A percentile compares a stretch with the other conserved stretches of the same genome.
These are phyloP conservation scores for Termitomyces sp. DNA, from an alignment of 768 basidiomycete genomes.

Conservation along the genomic window DNA sequence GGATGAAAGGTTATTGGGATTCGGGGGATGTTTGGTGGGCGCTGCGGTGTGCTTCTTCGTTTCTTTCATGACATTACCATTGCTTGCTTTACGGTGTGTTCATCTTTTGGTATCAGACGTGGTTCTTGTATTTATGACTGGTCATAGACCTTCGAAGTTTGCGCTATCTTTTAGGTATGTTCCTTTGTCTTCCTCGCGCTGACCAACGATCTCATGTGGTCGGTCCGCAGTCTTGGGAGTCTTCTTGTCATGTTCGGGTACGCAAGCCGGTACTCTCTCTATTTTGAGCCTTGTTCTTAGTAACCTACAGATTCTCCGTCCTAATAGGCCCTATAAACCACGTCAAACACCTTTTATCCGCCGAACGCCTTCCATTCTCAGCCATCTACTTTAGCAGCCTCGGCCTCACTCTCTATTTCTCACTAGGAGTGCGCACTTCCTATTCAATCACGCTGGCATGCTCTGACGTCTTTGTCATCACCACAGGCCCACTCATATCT, in stretches of 20 bases:
- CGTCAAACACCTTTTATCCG: constrained; percentile 80
- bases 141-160: constrained; percentile 84
- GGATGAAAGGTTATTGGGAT: constrained; percentile 73
- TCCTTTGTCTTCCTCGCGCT: not conserved
- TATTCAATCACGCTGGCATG: not conserved
- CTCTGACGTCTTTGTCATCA: not conserved
- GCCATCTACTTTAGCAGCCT: constrained; percentile 81
- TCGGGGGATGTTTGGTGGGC: constrained; percentile 85
- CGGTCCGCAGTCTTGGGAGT: constrained; percentile 66
- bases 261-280: constrained; percentile 22
- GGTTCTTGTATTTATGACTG: constrained; percentile 10
- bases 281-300: not conserved
- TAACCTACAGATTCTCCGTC: constrained; percentile 64
- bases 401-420: constrained; percentile 87
- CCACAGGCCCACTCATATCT: constrained; percentile 77
- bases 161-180: constrained; percentile 80
- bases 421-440: constrained; percentile 68
- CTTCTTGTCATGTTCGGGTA: constrained; percentile 96
- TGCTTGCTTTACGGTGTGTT: constrained; percentile 40
- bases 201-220: constrained; percentile 10
- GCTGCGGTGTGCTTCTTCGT: constrained; percentile 94
- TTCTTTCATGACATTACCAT: constrained; percentile 79
- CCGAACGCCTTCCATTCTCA: constrained; percentile 84
- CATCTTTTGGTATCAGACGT: constrained; percentile 1
- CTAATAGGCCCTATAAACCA: constrained; percentile 91